Evolutionary conservation across 495 filamentous ascomycete genomes (phyloP), one percentile per base, ranked within the genome.

Genomic region (Annulohypoxylon moriforme): DNA sequence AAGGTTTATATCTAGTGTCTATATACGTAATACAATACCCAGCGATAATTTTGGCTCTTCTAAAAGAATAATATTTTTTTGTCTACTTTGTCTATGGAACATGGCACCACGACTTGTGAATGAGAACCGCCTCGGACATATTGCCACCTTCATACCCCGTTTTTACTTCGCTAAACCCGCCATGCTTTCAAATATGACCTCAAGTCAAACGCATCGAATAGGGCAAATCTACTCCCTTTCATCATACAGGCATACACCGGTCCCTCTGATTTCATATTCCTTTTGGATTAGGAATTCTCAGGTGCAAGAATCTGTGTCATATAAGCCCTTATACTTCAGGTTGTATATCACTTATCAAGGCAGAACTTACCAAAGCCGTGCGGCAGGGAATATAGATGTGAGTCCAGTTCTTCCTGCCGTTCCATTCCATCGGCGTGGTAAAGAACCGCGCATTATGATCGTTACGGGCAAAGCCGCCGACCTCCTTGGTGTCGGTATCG

Each of bases 351-450:
- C 55, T 4, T 6, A 18, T 50, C 5, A 4, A 36, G 14, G 13
- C 14, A 34, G 29, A 46, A 81, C 92, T 89, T 85, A 97, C 94
- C 76, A 98, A 79, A 31, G 94, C 96, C 60, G 92, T 93, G 68
- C 96, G 85, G 27, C 87, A 88, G 27, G 96, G 96, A 60, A 97
- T 87, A 79, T 99, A 99, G 29, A 97, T 89, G 81, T 98, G 96
- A 40, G 92, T 86, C 78, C 92, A 98, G 78, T 99, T 99, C 80
- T 83, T 87, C 68, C 96, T 80, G 1, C 86, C 90, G 78, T 98
- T 98, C 96, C 96, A 98, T 73, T 82, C 83, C 75, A 97, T 84
- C 36, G 93, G 87, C 38, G 93, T 96, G 1, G 95, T 98, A 75
- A 97, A 97, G 86, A 94, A 98, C 46, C 92, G 81, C 11, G 93